These are phyloP conservation scores for Penicillium verrucosum DNA, from an alignment of 2,329 filamentous ascomycete species.

Conservation along the genomic window DNA sequence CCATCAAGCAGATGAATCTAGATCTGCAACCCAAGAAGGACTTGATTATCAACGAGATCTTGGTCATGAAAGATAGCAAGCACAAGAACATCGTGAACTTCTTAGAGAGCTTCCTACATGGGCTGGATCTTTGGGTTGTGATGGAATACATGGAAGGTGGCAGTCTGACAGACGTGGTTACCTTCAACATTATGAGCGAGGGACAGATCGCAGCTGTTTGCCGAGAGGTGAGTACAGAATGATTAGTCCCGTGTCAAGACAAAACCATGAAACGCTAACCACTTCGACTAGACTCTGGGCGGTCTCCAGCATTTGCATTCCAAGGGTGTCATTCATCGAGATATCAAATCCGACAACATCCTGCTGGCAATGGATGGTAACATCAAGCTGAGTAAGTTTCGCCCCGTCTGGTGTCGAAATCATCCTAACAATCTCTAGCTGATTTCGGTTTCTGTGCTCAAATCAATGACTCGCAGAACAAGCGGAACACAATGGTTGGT, in stretches of 20 bases:
- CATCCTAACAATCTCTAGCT: slow-evolving; percentile 52
- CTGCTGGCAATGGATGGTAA: slow-evolving; percentile 88
- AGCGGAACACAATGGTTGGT: slow-evolving; percentile 97
- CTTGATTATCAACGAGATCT: slow-evolving; percentile 96
- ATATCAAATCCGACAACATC: slow-evolving; percentile 99
- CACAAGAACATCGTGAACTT: slow-evolving; percentile 99
- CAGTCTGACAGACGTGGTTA: slow-evolving; percentile 95
- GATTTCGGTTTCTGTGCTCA: slow-evolving; percentile 99
- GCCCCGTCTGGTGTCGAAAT: neutral
- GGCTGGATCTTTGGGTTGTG: slow-evolving; percentile 92
- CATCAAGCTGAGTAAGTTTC: slow-evolving; percentile 85
- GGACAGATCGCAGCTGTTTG: slow-evolving; percentile 96
- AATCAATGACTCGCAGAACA: slow-evolving; percentile 95
- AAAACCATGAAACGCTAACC: slow-evolving; percentile 15
- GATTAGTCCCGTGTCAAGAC: neutral
- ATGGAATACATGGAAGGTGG: slow-evolving; percentile 99
- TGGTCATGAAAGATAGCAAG: slow-evolving; percentile 98
- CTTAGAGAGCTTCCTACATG: slow-evolving; percentile 90
- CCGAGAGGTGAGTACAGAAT: slow-evolving; percentile 60
- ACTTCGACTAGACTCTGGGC: slow-evolving; percentile 62
- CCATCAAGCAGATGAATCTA: slow-evolving; percentile 99
- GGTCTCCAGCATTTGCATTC: slow-evolving; percentile 94
- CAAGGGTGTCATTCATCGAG: slow-evolving; percentile 95
- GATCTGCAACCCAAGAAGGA: slow-evolving; percentile 99
- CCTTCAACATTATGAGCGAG: slow-evolving; percentile 98